These are phyloP conservation scores for Lizonia empirigonia DNA, from an alignment of 2,329 filamentous ascomycete species.

Conservation along the genomic window DNA sequence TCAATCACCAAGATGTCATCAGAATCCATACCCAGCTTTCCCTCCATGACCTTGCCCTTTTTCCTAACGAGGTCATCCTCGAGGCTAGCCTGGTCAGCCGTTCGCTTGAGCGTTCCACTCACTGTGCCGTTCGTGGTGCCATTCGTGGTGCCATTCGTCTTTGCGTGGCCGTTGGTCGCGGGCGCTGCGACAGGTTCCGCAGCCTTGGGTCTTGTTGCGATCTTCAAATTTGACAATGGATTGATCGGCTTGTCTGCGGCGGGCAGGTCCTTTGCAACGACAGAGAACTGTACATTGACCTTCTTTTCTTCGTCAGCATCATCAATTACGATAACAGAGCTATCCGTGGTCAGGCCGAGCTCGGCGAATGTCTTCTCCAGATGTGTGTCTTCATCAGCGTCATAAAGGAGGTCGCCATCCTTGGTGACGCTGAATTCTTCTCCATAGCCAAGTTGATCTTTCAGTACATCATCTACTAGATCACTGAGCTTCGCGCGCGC, in stretches of 20 bases:
- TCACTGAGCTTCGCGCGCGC: constrained; percentile 76
- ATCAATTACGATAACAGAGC: constrained; percentile 82
- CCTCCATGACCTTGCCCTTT: constrained; percentile 49
- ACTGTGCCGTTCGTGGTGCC: constrained; percentile 34
- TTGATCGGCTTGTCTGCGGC: constrained; percentile 62
- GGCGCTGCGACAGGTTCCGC: constrained; percentile 21
- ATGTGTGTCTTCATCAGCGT: constrained; percentile 87
- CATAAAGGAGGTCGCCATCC: constrained; percentile 78
- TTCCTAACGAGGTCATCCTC: constrained; percentile 46
- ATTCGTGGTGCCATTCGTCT: constrained; percentile 29
- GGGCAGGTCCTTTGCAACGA: constrained; percentile 60
- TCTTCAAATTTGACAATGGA: constrained; percentile 52
- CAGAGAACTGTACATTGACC: constrained; percentile 78
- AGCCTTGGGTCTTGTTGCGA: constrained; percentile 54
- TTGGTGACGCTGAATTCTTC: constrained; percentile 81
- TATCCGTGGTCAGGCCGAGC: constrained; percentile 73
- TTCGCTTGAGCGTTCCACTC: constrained; percentile 48
- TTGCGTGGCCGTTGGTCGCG: constrained; percentile 38
- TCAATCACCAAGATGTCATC: constrained; percentile 47
- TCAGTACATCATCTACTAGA: constrained; percentile 76
- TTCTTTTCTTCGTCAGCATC: constrained; percentile 77
- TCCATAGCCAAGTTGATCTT: constrained; percentile 73
- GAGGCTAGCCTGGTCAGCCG: constrained; percentile 50
- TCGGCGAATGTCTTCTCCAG: constrained; percentile 78
- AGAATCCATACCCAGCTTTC: constrained; percentile 20